Conservation (phyloP, 2,329 filamentous ascomycete genomes). For the Colletotrichum paranaense region DNA sequence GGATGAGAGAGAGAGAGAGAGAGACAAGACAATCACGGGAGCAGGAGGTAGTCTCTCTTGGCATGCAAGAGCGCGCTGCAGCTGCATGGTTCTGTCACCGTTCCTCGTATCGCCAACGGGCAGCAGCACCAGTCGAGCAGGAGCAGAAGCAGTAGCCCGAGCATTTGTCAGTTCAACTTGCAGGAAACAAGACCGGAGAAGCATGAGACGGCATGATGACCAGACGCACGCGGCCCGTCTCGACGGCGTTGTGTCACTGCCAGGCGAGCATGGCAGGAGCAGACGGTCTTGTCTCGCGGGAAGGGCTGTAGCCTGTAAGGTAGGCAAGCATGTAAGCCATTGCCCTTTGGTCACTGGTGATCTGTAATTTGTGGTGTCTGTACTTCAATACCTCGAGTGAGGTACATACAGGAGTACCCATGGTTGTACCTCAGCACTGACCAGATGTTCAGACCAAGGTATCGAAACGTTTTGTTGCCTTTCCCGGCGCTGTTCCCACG, state of each 20-base stretch:
- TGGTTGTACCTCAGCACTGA: neutral
- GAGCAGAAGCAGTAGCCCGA: neutral
- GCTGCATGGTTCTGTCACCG: neutral
- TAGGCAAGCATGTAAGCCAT: neutral
- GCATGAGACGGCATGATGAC: neutral
- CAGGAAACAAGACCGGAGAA: neutral
- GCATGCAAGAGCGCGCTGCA: slow-evolving; percentile 8
- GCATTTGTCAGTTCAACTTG: too few species aligned
- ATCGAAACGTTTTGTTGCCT: neutral
- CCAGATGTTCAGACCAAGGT: neutral
- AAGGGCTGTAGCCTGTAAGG: neutral
- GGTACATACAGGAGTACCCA: neutral
- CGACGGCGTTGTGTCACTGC: neutral
- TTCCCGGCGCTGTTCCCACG: too few species aligned
- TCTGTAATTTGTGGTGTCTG: neutral
- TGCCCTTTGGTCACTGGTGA: neutral
- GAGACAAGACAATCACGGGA: neutral
- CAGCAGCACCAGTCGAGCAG: neutral
- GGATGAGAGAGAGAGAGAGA: neutral
- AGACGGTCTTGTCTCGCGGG: neutral
- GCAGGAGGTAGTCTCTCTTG: neutral
- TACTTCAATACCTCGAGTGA: too few species aligned
- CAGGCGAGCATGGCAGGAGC: neutral
- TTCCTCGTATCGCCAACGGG: slow-evolving; percentile 10
- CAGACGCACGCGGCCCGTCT: slow-evolving; percentile 26